Base-by-base conservation (phyloP, 495 filamentous ascomycete species). In the Penicillium robsamsonii region DNA sequence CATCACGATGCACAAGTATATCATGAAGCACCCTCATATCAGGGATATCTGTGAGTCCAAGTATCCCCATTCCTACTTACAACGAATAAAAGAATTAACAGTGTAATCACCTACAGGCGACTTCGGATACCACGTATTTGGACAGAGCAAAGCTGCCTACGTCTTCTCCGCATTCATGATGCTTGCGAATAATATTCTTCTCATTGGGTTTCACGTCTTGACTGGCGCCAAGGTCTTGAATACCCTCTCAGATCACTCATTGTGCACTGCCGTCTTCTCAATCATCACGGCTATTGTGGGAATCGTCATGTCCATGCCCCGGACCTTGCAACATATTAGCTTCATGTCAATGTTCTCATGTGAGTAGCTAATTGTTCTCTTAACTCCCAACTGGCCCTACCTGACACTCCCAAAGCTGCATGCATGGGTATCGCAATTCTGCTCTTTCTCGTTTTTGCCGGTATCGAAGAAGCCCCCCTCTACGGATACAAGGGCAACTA, bases 21-120 rank as follows among this genome's bases (percentile, higher is more conserved):
- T 78, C 55, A 77, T 78, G 75, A 76, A 77, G 41, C 35, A 78
- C 35, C 75, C 75, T 11, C 70, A 78, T 25, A 78, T 78, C 52
- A 72, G 59, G 31, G 69, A 78, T 58, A 77, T 78, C 48, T 78
- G 75, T 76, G 57, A 62, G 66, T 25, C 33, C 44, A 12, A 18
- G 3, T n/a, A 30, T 5, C 9, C 35, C 27, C 9, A 49, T 5
- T 40, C 10, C 25, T 18, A 10, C 38, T 18, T 41, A 29, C 29
- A 22, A 63, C 33, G 6, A 22, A 22, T 1, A 22, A 22, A 22
- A 18, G 18, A 5, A n/a, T 18, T 33, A 33, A 47, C 44, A 5
- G 6, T 17, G 22, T 3, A 35, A 44, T 27, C 0, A 43, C 35
- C 30, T 10, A 17, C 25, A 67, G 65, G 65, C 25, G 65, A 67